Conservation (phyloP, 176 grass and related monocot species). For the Hordeum marinum region DNA sequence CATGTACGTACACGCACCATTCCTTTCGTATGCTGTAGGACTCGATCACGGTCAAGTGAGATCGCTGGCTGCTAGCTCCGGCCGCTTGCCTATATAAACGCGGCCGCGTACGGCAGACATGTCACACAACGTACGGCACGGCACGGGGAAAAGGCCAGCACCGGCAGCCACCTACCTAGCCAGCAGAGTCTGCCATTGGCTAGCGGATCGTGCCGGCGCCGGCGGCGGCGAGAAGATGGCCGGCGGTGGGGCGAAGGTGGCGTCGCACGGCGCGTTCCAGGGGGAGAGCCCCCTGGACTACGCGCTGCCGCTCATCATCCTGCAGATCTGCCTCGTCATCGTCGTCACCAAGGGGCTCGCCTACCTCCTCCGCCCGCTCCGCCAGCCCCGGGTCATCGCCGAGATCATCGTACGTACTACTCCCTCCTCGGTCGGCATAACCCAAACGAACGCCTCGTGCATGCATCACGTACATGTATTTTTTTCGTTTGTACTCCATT, state of each 20-base stretch:
- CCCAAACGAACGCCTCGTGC: neutral
- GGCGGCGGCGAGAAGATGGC: neutral
- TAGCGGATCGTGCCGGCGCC: no score
- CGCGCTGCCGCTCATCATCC: constrained; percentile 64
- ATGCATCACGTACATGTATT: neutral
- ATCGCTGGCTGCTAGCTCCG: no score
- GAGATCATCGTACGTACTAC: constrained; percentile 71
- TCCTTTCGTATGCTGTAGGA: no score
- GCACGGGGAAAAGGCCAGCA: no score
- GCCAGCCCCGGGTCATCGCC: constrained; percentile 80
- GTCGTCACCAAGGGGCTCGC: constrained; percentile 70
- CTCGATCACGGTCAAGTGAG: no score
- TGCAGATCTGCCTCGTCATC: constrained; percentile 89
- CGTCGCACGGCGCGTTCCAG: constrained; percentile 74
- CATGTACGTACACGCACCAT: no score
- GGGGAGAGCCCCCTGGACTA: constrained; percentile 62
- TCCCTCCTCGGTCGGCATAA: neutral
- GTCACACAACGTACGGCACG: no score
- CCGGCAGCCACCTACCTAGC: no score
- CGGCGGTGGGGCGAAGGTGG: constrained; percentile 35
- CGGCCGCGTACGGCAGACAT: no score
- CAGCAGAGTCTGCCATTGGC: no score
- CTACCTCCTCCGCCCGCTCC: constrained; percentile 73
- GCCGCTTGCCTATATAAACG: no score
- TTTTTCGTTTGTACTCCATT: no score